A percentile compares a stretch with the other conserved stretches of the same genome.
These are phyloP conservation scores for Vitis hybrid DNA, from an alignment of 177 flowering plant genomes.

Conservation along the genomic window DNA sequence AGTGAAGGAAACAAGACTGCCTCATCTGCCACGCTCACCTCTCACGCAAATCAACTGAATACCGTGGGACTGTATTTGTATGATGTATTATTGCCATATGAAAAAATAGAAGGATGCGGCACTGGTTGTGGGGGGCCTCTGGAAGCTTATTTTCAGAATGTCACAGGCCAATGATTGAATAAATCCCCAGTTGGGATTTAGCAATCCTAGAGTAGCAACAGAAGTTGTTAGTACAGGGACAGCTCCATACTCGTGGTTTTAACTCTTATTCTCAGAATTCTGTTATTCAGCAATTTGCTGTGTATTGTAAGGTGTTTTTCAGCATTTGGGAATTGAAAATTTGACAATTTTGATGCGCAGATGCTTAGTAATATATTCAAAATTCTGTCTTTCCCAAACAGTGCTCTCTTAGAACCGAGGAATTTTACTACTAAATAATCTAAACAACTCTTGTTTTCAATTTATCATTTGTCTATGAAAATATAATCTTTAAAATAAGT, in stretches of 20 bases:
- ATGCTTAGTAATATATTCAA: background rate
- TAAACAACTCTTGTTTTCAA: too few species aligned
- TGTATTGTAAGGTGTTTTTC: constrained; percentile 8
- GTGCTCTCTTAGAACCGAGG: too few species aligned
- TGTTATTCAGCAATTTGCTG: background rate
- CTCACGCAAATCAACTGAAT: constrained; percentile 58
- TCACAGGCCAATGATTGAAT: background rate
- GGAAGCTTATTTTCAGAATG: background rate
- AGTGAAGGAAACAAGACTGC: constrained; percentile 57
- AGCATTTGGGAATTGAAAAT: background rate
- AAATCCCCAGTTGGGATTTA: constrained; percentile 53
- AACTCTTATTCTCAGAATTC: constrained; percentile 6
- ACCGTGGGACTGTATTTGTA: constrained; percentile 18
- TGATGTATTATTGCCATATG: constrained; percentile 12
- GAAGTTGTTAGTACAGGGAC: constrained; percentile 25
- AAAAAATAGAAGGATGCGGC: background rate
- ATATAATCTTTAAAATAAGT: too few species aligned
- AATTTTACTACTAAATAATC: too few species aligned
- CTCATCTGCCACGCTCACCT: constrained; percentile 80
- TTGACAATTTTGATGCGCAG: background rate
- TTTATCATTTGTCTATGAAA: too few species aligned
- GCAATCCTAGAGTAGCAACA: background rate
- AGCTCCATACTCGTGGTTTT: constrained; percentile 2
- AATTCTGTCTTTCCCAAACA: background rate
- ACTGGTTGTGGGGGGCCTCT: background rate